These are phyloP conservation scores for Leucosporidium creatinivorum DNA, from an alignment of 768 basidiomycete genomes.

Conservation along the genomic window DNA sequence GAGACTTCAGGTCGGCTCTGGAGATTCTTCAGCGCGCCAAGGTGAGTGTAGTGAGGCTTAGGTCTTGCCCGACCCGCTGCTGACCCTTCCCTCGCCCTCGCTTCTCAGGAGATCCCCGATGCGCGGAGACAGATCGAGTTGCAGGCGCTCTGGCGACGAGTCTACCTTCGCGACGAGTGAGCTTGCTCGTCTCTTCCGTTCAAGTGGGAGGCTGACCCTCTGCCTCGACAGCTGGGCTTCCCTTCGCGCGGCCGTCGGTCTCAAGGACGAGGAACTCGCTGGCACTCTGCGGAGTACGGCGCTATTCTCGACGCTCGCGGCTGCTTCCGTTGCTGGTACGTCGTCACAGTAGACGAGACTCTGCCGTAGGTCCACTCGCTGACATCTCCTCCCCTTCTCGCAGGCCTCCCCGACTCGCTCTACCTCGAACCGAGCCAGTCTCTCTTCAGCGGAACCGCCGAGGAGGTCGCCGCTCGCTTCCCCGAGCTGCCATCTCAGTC, in stretches of 20 bases:
- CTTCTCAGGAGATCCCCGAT: slow-evolving; percentile 58
- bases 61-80: not conserved
- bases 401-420: slow-evolving; percentile 14
- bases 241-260: slow-evolving; percentile 64
- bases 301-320: slow-evolving; percentile 57
- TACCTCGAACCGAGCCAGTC: slow-evolving; percentile 36
- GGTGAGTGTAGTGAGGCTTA: slow-evolving; percentile 15
- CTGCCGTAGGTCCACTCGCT: rapidly evolving
- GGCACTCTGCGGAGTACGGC: slow-evolving; percentile 66
- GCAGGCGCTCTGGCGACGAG: slow-evolving; percentile 73
- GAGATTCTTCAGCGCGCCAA: slow-evolving; percentile 53
- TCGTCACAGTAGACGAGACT: too few species aligned
- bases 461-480: slow-evolving; percentile 40
- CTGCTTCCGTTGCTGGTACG: slow-evolving; percentile 31
- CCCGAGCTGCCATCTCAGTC: slow-evolving; percentile 32
- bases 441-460: slow-evolving; percentile 31
- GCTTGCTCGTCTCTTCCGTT: slow-evolving; percentile 30
- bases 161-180: slow-evolving; percentile 83
- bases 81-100: not conserved
- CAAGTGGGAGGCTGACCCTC: slow-evolving; percentile 8
- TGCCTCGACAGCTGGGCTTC: slow-evolving; percentile 58
- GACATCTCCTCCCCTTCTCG: not conserved
- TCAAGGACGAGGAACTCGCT: slow-evolving; percentile 69
- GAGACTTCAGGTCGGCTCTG: slow-evolving; percentile 43
- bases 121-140: slow-evolving; percentile 62